Evolutionary conservation across 2,329 filamentous ascomycete genomes (phyloP), one percentile per base, ranked within the genome.

Genomic region (Botrytis hyacinthi): DNA sequence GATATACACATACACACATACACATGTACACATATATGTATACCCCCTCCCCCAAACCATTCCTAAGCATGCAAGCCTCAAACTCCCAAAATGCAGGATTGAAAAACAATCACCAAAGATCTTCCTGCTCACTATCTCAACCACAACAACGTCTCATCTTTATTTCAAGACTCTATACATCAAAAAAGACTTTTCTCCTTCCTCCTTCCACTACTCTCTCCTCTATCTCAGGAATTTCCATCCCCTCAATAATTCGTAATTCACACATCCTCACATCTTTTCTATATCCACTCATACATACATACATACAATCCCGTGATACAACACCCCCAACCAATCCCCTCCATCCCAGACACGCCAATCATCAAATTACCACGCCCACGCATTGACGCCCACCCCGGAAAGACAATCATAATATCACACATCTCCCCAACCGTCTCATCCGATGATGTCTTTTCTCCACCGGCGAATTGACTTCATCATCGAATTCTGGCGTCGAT

Each of bases 401-500:
- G 4, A 26, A 68, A 68, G 12, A 40, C 10, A 68, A 37, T 72
- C 29, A 72, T 72, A 72, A 72, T 46, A 72, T 72, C 35, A 72
- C 71, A 68, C 71, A 72, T 60, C 62, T 68, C 48, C 71, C 71
- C 35, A 72, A 68, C 29, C 22, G 57, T 35, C 37, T 68, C 29
- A 54, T 72, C 62, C 63, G 54, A 61, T 70, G 62, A 59, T 72
- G 29, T 57, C 46, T 68, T 40, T 72, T 72, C 26, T 72, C 71
- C 26, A 57, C 44, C 37, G 71, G 71, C 51, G 62, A 60, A 40
- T 72, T 32, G 42, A 68, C 32, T 22, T 72, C 71, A 60, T 72
- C 71, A 16, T 72, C 71, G 26, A 46, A 29, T 46, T 72, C 71
- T 9, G 62, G 71, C 22, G 76, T 70, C 44, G 70, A 67, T 26